phyloP scores from a whole-genome alignment of 306 rosid species.

The Alnus glutinosa region DNA sequence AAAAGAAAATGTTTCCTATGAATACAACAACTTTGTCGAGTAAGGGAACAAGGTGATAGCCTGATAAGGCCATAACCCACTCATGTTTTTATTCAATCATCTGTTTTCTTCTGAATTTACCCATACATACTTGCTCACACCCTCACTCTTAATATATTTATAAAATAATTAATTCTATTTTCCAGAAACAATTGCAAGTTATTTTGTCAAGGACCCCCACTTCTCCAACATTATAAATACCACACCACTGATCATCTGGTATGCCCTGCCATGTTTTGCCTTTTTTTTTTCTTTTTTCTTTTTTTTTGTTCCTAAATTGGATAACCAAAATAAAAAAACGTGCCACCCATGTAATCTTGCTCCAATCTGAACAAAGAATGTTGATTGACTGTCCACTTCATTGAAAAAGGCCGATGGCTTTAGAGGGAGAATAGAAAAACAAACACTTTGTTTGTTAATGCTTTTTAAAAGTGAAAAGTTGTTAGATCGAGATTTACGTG shows the following conservation, averaged over 20 bases:
- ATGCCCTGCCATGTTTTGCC: too few relatives aligned
- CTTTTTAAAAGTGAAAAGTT: too few relatives aligned
- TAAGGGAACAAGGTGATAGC: constrained; percentile 45
- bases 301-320: too few relatives aligned
- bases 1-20: constrained; percentile 70
- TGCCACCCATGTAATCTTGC: background rate
- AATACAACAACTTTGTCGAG: constrained; percentile 61
- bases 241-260: too few relatives aligned
- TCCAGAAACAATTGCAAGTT: background rate
- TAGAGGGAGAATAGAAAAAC: too few relatives aligned
- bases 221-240: too few relatives aligned
- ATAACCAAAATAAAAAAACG: too few relatives aligned
- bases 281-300: too few relatives aligned
- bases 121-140: background rate
- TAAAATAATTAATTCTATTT: too few relatives aligned
- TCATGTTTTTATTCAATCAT: constrained; percentile 65
- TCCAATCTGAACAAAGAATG: background rate
- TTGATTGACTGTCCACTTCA: background rate
- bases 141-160: background rate
- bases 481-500: too few relatives aligned
- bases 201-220: too few relatives aligned
- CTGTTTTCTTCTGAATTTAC: constrained; percentile 13
- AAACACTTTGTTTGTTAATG: too few relatives aligned
- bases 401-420: background rate
- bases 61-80: constrained; percentile 39